Evolutionary conservation across 1,284 basidiomycete genomes (phyloP).

Genomic region (Fistulina hepatica): DNA sequence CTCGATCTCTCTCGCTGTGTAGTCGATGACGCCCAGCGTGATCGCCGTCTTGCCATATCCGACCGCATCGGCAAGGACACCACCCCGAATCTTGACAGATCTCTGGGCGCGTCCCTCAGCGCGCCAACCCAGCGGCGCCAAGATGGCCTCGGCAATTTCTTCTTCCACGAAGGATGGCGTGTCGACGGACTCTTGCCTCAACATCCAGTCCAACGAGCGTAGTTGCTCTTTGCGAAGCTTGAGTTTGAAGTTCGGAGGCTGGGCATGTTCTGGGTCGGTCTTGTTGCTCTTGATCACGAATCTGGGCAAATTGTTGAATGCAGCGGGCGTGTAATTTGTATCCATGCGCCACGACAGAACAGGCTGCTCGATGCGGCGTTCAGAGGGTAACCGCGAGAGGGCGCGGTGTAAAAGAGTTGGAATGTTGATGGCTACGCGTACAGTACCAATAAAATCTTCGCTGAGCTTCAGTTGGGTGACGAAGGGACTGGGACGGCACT

Average conservation of each 20-base stretch:
- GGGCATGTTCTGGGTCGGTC: conserved; percentile 58
- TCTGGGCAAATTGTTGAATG: conserved; percentile 47
- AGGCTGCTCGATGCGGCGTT: conserved; percentile 39
- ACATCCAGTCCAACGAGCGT: conserved; percentile 90
- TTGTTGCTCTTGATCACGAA: conserved; percentile 75
- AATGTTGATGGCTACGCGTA: conserved; percentile 83
- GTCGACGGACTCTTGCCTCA: conserved; percentile 61
- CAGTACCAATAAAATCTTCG: conserved; percentile 48
- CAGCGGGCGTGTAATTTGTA: conserved; percentile 62
- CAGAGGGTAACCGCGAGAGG: conserved; percentile 64
- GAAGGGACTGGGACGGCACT: conserved; percentile 79
- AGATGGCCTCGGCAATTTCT: conserved; percentile 84
- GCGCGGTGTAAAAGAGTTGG: conserved; percentile 84
- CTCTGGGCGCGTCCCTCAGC: conserved; percentile 85
- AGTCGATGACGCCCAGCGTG: conserved; percentile 80
- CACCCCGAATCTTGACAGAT: conserved; percentile 68
- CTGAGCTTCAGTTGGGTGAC: conserved; percentile 79
- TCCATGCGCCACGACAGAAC: conserved; percentile 64
- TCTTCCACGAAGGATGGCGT: conserved; percentile 79
- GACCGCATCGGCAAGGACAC: conserved; percentile 91
- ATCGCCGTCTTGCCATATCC: conserved; percentile 97
- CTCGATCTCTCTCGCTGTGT: conserved; percentile 45
- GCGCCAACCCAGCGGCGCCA: conserved; percentile 83
- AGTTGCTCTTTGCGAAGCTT: conserved; percentile 77
- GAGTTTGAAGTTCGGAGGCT: conserved; percentile 72